These are phyloP conservation scores for Dittrichia graveolens DNA, from an alignment of 129 eudicot species.

Conservation along the genomic window DNA sequence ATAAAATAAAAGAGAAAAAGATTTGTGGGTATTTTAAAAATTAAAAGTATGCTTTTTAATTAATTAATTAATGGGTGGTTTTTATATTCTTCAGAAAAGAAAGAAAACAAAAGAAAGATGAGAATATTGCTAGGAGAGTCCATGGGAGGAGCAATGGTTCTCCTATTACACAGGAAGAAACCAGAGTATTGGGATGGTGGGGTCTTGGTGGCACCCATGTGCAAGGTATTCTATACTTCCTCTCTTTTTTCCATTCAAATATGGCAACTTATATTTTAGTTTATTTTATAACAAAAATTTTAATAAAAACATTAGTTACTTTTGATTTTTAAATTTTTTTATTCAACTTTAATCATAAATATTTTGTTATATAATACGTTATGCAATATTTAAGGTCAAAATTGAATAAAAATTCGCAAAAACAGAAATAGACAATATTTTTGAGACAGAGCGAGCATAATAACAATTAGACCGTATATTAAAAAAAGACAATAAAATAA, in stretches of 20 bases:
- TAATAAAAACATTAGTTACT: too few relatives aligned
- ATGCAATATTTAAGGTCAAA: too few relatives aligned
- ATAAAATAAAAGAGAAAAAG: neutral
- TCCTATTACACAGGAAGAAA: constrained; percentile 71
- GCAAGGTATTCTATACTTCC: constrained; percentile 55
- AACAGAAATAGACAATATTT: too few relatives aligned
- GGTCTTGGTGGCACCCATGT: constrained; percentile 92
- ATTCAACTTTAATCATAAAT: too few relatives aligned
- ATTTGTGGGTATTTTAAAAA: neutral
- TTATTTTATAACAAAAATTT: too few relatives aligned
- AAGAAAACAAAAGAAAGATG: constrained; percentile 64
- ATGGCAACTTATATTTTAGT: constrained; percentile 18
- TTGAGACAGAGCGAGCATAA: too few relatives aligned
- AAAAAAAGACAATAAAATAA: too few relatives aligned
- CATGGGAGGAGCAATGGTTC: constrained; percentile 94
- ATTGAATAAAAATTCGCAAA: too few relatives aligned
- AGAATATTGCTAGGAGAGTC: constrained; percentile 85
- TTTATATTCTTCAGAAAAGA: constrained; percentile 46
- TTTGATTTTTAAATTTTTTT: too few relatives aligned
- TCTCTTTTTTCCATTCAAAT: neutral
- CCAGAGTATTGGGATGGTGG: constrained; percentile 94
- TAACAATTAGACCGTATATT: too few relatives aligned
- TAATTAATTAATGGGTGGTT: constrained; percentile 1
- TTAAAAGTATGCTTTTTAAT: neutral
- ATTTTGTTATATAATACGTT: too few relatives aligned